A percentile compares a stretch with the other conserved stretches of the same genome.
Evolutionary conservation across 805 yeast genomes (phyloP).

Genomic region (Candida methanosorbosa): DNA sequence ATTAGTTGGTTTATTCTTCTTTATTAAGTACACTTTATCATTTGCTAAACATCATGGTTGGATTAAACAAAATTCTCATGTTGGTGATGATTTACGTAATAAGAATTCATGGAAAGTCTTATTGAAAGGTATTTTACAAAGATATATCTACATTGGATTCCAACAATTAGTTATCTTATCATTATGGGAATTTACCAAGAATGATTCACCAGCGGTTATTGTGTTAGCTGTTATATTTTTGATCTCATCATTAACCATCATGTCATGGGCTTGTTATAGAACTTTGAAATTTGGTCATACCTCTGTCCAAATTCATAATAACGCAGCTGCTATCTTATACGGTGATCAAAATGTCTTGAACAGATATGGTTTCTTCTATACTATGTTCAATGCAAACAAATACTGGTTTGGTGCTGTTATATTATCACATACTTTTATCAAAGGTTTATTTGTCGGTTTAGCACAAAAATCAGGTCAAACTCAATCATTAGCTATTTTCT

Average conservation of each 20-base stretch:
- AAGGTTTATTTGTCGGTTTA: conserved; percentile 66
- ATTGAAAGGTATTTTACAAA: conserved; percentile 69
- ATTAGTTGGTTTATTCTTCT: conserved; percentile 50
- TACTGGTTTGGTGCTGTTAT: conserved; percentile 79
- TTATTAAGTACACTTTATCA: conserved; percentile 38
- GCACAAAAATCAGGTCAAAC: conserved; percentile 77
- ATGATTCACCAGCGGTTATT: conserved; percentile 84
- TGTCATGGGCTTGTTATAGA: conserved; percentile 60
- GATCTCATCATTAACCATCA: conserved; percentile 47
- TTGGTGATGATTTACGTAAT: not conserved
- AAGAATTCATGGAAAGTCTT: conserved; percentile 13
- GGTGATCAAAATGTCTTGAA: conserved; percentile 67
- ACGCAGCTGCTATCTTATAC: conserved; percentile 82
- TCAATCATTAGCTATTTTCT: conserved; percentile 68
- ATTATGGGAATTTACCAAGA: conserved; percentile 76
- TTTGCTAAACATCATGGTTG: conserved; percentile 14
- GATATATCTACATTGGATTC: conserved; percentile 79
- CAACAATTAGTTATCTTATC: conserved; percentile 73
- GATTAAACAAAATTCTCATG: conserved; percentile 35
- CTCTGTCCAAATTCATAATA: conserved; percentile 53
- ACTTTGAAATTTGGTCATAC: conserved; percentile 52
- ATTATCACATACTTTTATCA: conserved; percentile 51
- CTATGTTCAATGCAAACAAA: conserved; percentile 73
- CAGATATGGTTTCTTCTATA: conserved; percentile 82
- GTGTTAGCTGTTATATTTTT: conserved; percentile 71